Percentiles rank a stretch among this genome's conserved stretches.
phyloP scores from a whole-genome alignment of 306 rosid species.

The Mimosa pudica region DNA sequence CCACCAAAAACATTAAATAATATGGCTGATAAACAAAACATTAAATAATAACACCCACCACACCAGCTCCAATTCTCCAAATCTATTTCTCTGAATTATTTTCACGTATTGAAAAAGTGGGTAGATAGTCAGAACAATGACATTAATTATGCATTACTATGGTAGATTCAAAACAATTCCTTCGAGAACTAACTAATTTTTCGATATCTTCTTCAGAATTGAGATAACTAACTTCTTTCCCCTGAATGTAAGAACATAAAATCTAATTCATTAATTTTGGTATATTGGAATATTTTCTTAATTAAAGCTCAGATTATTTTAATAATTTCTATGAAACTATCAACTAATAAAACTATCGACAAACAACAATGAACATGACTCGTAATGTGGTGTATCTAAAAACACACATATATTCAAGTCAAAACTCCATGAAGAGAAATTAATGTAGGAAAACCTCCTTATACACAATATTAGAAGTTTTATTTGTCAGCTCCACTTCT shows the following conservation, averaged over 20 bases:
- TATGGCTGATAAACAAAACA: constrained; percentile 15
- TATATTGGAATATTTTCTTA: neutral
- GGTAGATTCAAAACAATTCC: constrained; percentile 40
- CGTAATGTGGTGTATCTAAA: too few relatives aligned
- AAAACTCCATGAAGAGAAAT: too few relatives aligned
- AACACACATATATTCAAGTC: too few relatives aligned
- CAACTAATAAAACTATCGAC: too few relatives aligned
- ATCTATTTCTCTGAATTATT: constrained; percentile 1
- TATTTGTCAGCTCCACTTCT: too few relatives aligned
- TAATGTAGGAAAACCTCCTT: too few relatives aligned
- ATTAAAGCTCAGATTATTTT: neutral
- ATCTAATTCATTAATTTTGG: neutral
- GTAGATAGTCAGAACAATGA: constrained; percentile 16
- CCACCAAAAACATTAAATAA: constrained; percentile 28
- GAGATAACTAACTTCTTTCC: neutral
- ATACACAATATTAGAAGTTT: too few relatives aligned
- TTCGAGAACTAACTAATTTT: neutral
- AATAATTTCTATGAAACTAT: too few relatives aligned
- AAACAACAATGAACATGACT: too few relatives aligned
- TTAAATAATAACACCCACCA: constrained; percentile 31
- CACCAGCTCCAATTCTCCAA: constrained; percentile 27
- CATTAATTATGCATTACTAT: constrained; percentile 28
- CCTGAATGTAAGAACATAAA: neutral
- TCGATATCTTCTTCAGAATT: neutral
- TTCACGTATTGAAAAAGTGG: neutral